Evolutionary conservation across 78 protist genomes (phyloP).

Genomic region (slime mould (Dictyostelium discoideum)): DNA sequence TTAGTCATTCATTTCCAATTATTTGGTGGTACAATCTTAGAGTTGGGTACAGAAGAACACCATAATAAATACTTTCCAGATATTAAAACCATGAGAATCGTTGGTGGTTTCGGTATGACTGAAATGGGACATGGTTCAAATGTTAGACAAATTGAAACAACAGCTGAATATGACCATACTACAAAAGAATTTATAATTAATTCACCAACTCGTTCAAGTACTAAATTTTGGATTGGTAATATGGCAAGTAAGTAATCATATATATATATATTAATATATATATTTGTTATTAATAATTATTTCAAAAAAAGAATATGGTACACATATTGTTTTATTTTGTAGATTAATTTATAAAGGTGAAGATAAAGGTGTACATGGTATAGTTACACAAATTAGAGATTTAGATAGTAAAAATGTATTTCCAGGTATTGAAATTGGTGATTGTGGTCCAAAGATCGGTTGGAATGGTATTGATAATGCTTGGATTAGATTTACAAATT

Average conservation of each 20-base stretch:
- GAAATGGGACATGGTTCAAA: conserved; percentile 91
- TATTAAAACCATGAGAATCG: conserved; percentile 46
- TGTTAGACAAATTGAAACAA: conserved; percentile 86
- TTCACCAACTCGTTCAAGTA: conserved; percentile 73
- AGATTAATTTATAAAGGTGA: conserved; percentile 35
- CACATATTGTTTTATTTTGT: conserved; percentile 57
- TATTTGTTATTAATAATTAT: no score
- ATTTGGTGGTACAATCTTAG: conserved; percentile 73
- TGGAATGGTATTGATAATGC: conserved; percentile 81
- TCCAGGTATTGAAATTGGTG: conserved; percentile 54
- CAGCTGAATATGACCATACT: conserved; percentile 69
- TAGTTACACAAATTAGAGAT: conserved; percentile 42
- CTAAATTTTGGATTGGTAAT: conserved; percentile 83
- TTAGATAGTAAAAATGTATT: neutral
- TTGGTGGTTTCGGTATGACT: conserved; percentile 90
- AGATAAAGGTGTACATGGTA: conserved; percentile 73
- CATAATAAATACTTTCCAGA: conserved; percentile 63
- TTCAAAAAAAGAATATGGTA: conserved; percentile 51
- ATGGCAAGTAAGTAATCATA: conserved; percentile 23
- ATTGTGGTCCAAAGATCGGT: conserved; percentile 69
- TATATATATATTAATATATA: no score
- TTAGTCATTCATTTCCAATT: conserved; percentile 50
- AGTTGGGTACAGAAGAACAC: conserved; percentile 64
- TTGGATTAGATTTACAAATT: conserved; percentile 75
- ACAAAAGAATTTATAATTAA: conserved; percentile 67